A percentile compares a stretch with the other conserved stretches of the same genome.
Evolutionary conservation across 176 grass and related monocot genomes (phyloP).

Genomic region (Musa troglodytarum): DNA sequence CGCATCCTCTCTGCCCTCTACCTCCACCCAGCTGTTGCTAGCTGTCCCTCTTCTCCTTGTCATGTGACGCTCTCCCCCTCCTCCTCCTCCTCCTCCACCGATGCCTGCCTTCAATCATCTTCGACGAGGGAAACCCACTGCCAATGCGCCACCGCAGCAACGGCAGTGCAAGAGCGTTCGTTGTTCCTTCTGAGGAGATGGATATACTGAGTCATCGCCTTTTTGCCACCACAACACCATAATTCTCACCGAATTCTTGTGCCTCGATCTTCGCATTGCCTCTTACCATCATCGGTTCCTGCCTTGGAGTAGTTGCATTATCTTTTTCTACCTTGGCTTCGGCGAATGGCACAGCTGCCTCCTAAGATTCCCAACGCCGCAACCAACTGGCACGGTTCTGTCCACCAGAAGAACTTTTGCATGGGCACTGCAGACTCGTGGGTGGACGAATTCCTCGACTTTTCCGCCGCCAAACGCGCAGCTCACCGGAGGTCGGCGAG

Average conservation of each 20-base stretch:
- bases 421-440: slow-evolving; percentile 34
- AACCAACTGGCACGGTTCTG: slow-evolving; percentile 39
- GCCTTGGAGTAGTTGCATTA: no score
- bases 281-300: no score
- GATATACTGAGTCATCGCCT: no score
- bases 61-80: slow-evolving; percentile 41
- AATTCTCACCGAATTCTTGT: no score
- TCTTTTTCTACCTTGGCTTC: not conserved
- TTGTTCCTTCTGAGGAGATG: no score
- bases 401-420: slow-evolving; percentile 34
- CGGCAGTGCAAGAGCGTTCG: no score
- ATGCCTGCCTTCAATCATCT: slow-evolving; percentile 8
- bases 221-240: no score
- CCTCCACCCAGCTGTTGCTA: slow-evolving; percentile 40
- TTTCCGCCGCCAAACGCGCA: slow-evolving; percentile 54
- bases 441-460: slow-evolving; percentile 73
- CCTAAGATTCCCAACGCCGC: slow-evolving; percentile 55
- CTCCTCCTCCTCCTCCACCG: not conserved
- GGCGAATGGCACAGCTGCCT: slow-evolving; percentile 70
- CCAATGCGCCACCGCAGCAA: no score
- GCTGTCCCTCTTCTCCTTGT: slow-evolving; percentile 46
- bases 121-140: no score
- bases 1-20: not conserved
- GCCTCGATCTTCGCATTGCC: no score
- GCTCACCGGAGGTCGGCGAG: slow-evolving; percentile 48